Base-by-base conservation (phyloP, 202 grass and related monocot genomes). In the Setaria italica region DNA sequence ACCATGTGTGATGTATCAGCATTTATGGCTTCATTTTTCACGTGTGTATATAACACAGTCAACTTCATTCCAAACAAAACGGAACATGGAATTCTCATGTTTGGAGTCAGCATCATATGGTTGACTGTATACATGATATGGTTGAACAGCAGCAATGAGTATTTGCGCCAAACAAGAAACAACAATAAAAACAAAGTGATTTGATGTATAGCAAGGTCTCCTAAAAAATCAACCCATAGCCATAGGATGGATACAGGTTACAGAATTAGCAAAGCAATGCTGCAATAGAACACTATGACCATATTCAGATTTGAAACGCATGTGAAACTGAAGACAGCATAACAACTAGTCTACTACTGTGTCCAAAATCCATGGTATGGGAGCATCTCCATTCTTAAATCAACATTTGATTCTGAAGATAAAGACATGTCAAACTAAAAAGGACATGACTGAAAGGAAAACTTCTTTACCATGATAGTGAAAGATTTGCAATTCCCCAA, bases 381-480 rank as follows among this genome's bases (percentile, higher is more conserved):
- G 16, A 76, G 11, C 17, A 29, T 46, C 3, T 45, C 3, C 6
- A 12, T 57, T 30, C 10, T 71, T 3, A 70, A 45, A 4, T 57
- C 20, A 1, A 59, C 51, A 72, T 69, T 35, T 62, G 14, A 11
- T 76, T 71, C 45, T 35, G 25, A 75, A 60, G n/a, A 56, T 45
- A 79, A 79, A 62, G 6, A 62, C 2, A 69, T 15, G 42, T 20
- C 6, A 47, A 74, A 53, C 29, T 6, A 1, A 65, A 79, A 4
- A 10, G 14, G 33, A 74, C 53, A 75, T 55, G 33, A 17, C 45
- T 7, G 29, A 37, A 73, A 45, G 21, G 7, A 12, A 32, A 29
- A 78, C 34, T 82, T 62, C 80, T 85, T 85, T 81, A 99, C 97
- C 97, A 94, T 37, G 85, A 92, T 42, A 99, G 88, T 4, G 92